Evolutionary conservation across 2,329 filamentous ascomycete genomes (phyloP), one percentile per base, ranked within the genome.

Genomic region (Magnaporthiopsis rhizophila): DNA sequence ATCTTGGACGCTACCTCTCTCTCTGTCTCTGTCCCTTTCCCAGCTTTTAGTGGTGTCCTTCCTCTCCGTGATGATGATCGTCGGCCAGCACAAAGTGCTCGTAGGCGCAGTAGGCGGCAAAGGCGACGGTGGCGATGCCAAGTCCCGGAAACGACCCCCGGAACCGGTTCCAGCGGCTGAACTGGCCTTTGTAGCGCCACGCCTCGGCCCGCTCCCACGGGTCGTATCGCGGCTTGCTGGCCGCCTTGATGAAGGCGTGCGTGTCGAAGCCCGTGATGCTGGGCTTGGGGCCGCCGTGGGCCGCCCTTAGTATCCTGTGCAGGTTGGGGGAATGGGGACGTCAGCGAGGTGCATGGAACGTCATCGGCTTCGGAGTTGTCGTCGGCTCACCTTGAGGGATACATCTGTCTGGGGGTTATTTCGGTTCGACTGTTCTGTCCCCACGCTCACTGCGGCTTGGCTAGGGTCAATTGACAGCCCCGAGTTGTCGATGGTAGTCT

Each of bases 241-340:
- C 81, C 59, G 92, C 83, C 68, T 85, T 86, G 74, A 87, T 90
- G 78, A 93, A 88, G 78, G 91, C 89, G 75, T 86, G 86, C 73
- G 92, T 84, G 81, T 95, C 89, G 84, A 98, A 98, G 79, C 94
- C 94, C 72, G 94, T 97, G 78, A 96, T 86, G 83, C 91, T 92
- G 74, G 86, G 83, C 80, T 84, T 63, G 15, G 61, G 83, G 71
- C 77, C 76, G 73, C 78, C 78, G 73, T 80, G 75, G 66, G 76
- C 72, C 73, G 81, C 79, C 73, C 81, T 80, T 73, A 83, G 79
- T 76, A 85, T 78, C 76, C 79, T 81, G 64, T 28, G 30, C 36
- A 13, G 11, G 11, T 38, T 38, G 36, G 36, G 34, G 5, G 34
- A 12, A 36, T 18, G 36, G 15, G 13, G 36, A 13, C 5, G 36